Evolutionary conservation across 805 yeast genomes (phyloP).

Genomic region (Blastobotrys muscicola): DNA sequence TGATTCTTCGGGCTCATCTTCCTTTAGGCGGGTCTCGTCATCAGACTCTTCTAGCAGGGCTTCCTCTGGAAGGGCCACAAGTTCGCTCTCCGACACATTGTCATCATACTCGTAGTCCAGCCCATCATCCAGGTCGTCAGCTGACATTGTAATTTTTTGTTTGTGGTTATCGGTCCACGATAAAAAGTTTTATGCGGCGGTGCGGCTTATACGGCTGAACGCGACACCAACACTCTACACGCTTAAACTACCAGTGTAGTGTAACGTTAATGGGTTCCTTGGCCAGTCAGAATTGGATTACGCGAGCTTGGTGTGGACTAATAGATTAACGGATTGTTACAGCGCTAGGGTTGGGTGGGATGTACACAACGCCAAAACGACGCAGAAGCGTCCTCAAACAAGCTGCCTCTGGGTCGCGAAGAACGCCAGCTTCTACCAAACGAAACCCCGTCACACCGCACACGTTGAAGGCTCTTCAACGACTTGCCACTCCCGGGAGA

Average conservation of each 20-base stretch:
- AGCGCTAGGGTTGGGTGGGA: too few species aligned
- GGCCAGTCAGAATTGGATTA: too few species aligned
- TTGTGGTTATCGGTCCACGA: neutral
- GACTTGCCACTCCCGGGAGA: constrained; percentile 14
- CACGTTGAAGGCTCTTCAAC: constrained; percentile 8
- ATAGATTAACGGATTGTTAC: too few species aligned
- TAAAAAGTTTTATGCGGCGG: neutral
- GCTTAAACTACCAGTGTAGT: too few species aligned
- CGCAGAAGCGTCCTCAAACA: too few species aligned
- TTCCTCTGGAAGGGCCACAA: constrained; percentile 19
- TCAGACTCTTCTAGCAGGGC: constrained; percentile 23
- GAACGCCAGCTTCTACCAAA: neutral
- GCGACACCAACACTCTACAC: too few species aligned
- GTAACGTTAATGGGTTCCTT: too few species aligned
- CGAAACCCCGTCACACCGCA: constrained; percentile 12
- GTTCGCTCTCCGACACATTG: constrained; percentile 30
- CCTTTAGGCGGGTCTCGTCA: constrained; percentile 13
- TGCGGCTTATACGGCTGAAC: too few species aligned
- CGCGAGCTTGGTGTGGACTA: too few species aligned
- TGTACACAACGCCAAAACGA: too few species aligned
- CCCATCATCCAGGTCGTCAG: constrained; percentile 76
- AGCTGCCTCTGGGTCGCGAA: too few species aligned
- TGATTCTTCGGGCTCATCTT: constrained; percentile 15
- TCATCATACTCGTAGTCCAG: constrained; percentile 48
- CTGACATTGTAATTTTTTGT: constrained; percentile 17